phyloP scores from a whole-genome alignment of 2,329 filamentous ascomycete genomes.

The Talaromyces marneffei region DNA sequence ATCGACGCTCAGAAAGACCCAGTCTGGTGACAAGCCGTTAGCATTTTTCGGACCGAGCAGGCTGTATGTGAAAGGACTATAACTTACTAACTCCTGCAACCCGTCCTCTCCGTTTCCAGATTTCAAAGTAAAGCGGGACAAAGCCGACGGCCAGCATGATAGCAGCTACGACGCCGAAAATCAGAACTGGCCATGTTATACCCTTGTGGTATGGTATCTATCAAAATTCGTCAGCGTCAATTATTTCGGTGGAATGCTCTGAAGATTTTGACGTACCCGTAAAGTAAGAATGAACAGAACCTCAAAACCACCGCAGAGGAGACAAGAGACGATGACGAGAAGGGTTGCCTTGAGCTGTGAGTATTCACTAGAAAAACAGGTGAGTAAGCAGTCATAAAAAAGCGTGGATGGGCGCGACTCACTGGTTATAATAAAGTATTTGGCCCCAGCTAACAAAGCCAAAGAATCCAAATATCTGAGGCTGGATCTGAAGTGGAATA shows the following conservation, averaged over 20 bases:
- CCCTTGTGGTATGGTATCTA: slow-evolving; percentile 52
- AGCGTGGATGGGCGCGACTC: not conserved
- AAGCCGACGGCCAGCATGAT: slow-evolving; percentile 53
- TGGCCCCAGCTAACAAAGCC: slow-evolving; percentile 49
- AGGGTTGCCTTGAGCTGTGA: slow-evolving; percentile 45
- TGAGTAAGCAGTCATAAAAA: not conserved
- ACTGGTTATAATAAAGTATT: slow-evolving; percentile 49
- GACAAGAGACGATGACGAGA: slow-evolving; percentile 36
- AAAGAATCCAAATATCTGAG: slow-evolving; percentile 48
- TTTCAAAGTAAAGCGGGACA: slow-evolving; percentile 56
- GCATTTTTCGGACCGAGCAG: slow-evolving; percentile 17
- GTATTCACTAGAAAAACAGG: slow-evolving; percentile 17
- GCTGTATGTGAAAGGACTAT: slow-evolving; percentile 6
- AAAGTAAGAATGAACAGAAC: slow-evolving; percentile 53
- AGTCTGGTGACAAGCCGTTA: slow-evolving; percentile 32
- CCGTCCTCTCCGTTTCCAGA: slow-evolving; percentile 56
- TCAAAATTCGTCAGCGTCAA: not conserved
- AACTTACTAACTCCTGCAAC: slow-evolving; percentile 55
- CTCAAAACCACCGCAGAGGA: slow-evolving; percentile 50
- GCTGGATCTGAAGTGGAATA: slow-evolving; percentile 50
- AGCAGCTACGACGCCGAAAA: slow-evolving; percentile 55
- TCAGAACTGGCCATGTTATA: slow-evolving; percentile 48
- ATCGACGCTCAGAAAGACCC: slow-evolving; percentile 56
- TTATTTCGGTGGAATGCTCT: not conserved
- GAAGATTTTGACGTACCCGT: slow-evolving; percentile 33